Evolutionary conservation across 257 asterid genomes (phyloP).

Genomic region (Penstemon newberryi): DNA sequence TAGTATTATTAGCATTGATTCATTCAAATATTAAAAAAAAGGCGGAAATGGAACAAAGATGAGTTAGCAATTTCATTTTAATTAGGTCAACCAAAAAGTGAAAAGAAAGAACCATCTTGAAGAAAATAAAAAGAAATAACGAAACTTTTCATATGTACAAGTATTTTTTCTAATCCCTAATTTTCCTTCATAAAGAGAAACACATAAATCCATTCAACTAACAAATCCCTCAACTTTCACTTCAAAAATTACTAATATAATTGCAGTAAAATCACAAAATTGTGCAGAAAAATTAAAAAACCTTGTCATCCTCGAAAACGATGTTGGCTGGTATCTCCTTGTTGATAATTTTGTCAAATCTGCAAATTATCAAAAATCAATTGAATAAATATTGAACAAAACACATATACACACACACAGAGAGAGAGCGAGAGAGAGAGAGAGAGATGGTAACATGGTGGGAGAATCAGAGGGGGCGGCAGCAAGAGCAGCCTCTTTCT

Average conservation of each 20-base stretch:
- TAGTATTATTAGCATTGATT: background rate
- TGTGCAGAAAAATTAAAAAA: slow-evolving; percentile 6
- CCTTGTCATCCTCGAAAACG: slow-evolving; percentile 93
- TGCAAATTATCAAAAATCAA: slow-evolving; percentile 28
- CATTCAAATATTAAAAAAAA: background rate
- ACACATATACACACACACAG: background rate
- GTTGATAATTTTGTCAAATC: slow-evolving; percentile 90
- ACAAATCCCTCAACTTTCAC: background rate
- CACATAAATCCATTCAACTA: slow-evolving; percentile 3
- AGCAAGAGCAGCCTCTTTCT: slow-evolving; percentile 56
- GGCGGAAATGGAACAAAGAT: background rate
- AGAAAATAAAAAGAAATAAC: background rate
- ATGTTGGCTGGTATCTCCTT: slow-evolving; percentile 77
- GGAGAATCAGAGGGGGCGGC: slow-evolving; percentile 76
- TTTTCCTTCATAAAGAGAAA: background rate
- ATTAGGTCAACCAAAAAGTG: background rate
- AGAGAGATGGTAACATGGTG: slow-evolving; percentile 46
- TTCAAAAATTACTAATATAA: background rate
- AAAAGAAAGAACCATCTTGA: background rate
- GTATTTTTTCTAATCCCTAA: background rate
- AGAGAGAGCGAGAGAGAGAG: background rate
- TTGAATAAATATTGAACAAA: slow-evolving; percentile 17
- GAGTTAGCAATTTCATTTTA: background rate
- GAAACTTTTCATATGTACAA: background rate
- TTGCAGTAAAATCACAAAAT: background rate